These are phyloP conservation scores for Linaria vulgaris DNA, from an alignment of 257 asterid genomes.

Conservation along the genomic window DNA sequence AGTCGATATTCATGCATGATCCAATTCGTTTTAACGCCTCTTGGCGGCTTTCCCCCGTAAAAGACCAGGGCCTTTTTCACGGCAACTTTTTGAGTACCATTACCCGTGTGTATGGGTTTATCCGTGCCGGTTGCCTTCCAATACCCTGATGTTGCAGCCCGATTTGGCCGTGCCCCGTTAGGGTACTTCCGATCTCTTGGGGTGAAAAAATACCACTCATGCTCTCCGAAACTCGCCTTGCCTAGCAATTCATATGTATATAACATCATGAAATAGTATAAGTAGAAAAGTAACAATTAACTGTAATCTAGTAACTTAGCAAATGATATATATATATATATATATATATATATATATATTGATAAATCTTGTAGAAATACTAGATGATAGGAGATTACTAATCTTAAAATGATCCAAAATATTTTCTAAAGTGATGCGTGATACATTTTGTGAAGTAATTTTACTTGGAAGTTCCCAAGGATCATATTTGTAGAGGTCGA, in stretches of 20 bases:
- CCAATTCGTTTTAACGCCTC: constrained; percentile 44
- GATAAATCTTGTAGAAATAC: too few relatives aligned
- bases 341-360: too few relatives aligned
- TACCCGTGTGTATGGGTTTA: constrained; percentile 35
- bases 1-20: constrained; percentile 55
- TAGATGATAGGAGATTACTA: too few relatives aligned
- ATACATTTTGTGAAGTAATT: too few relatives aligned
- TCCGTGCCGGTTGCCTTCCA: constrained; percentile 55
- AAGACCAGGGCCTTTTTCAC: constrained; percentile 48
- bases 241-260: constrained; percentile 21
- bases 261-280: background rate
- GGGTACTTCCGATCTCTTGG: constrained; percentile 49
- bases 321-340: background rate
- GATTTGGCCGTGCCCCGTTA: constrained; percentile 46
- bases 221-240: constrained; percentile 47
- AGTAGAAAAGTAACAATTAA: background rate
- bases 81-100: constrained; percentile 31
- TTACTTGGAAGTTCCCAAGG: constrained; percentile 59
- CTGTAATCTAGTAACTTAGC: background rate
- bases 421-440: too few relatives aligned
- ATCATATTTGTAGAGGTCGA: constrained; percentile 48
- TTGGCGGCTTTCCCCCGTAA: constrained; percentile 47
- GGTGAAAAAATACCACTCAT: constrained; percentile 53
- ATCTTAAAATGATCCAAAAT: too few relatives aligned
- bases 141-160: constrained; percentile 48